phyloP scores from a whole-genome alignment of 2,329 filamentous ascomycete genomes.

The Triangularia setosa region DNA sequence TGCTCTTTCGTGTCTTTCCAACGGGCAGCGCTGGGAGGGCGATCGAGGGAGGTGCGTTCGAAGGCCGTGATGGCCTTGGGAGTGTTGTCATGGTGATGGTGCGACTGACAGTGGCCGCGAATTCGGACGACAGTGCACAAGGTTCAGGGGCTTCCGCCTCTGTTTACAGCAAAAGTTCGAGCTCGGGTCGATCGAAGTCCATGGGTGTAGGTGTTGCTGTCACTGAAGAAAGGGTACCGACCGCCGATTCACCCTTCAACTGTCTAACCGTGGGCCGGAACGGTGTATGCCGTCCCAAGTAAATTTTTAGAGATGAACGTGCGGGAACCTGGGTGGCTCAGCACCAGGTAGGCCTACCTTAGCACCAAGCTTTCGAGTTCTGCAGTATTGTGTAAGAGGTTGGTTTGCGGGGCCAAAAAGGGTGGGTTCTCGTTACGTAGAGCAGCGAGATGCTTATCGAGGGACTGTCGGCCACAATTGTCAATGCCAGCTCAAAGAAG shows the following conservation, averaged over 20 bases:
- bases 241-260: not conserved
- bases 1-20: conserved; percentile 67
- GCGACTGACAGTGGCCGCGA: not conserved
- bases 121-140: not conserved
- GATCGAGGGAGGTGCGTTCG: conserved; percentile 66
- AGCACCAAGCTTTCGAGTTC: too few relatives aligned
- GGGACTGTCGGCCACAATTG: not conserved
- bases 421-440: conserved; percentile 3
- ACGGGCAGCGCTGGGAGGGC: conserved; percentile 72
- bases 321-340: not conserved
- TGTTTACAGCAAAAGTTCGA: conserved; percentile 13
- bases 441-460: not conserved
- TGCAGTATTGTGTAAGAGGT: conserved; percentile 15
- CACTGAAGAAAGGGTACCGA: not conserved
- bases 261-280: conserved; percentile 8
- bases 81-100: conserved; percentile 52
- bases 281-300: not conserved
- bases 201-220: conserved; percentile 18
- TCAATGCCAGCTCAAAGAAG: conserved; percentile 2
- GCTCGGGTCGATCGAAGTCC: conserved; percentile 13
- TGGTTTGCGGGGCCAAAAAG: conserved; percentile 16
- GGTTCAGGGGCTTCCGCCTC: conserved; percentile 2
- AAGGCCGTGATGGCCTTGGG: conserved; percentile 63
- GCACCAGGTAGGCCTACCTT: not conserved
- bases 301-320: not conserved